Evolutionary conservation across 2,329 filamentous ascomycete species (phyloP).

Genomic region (Botrytis cinerea): DNA sequence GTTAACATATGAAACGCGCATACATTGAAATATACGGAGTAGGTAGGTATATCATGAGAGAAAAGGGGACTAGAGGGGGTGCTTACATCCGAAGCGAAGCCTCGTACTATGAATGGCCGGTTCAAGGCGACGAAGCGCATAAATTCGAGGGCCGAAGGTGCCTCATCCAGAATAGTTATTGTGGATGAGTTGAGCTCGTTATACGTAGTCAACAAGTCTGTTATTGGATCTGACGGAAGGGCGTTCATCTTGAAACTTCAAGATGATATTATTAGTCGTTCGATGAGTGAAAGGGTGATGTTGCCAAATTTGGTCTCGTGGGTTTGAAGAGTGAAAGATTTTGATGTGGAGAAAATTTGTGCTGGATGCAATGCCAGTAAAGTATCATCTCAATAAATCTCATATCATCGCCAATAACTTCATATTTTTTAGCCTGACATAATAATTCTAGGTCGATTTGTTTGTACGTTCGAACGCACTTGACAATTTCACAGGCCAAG

Average conservation of each 20-base stretch:
- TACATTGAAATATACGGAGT: not conserved
- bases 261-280: not conserved
- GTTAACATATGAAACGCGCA: not conserved
- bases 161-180: slow-evolving; percentile 62
- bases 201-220: slow-evolving; percentile 66
- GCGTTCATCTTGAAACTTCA: not conserved
- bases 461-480: not conserved
- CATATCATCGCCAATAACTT: not conserved
- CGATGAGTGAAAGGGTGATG: not conserved
- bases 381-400: not conserved
- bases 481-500: not conserved
- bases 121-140: slow-evolving; percentile 76
- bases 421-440: not conserved
- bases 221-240: slow-evolving; percentile 46
- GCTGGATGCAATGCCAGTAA: not conserved
- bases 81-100: slow-evolving; percentile 52
- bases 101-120: slow-evolving; percentile 70
- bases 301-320: not conserved
- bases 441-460: not conserved
- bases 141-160: slow-evolving; percentile 76
- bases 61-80: not conserved
- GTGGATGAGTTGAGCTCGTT: slow-evolving; percentile 66
- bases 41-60: not conserved
- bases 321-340: not conserved
- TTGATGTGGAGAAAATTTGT: slow-evolving; percentile 17